Conservation (phyloP, 2,329 filamentous ascomycete genomes). For the Aureobasidium sp. region DNA sequence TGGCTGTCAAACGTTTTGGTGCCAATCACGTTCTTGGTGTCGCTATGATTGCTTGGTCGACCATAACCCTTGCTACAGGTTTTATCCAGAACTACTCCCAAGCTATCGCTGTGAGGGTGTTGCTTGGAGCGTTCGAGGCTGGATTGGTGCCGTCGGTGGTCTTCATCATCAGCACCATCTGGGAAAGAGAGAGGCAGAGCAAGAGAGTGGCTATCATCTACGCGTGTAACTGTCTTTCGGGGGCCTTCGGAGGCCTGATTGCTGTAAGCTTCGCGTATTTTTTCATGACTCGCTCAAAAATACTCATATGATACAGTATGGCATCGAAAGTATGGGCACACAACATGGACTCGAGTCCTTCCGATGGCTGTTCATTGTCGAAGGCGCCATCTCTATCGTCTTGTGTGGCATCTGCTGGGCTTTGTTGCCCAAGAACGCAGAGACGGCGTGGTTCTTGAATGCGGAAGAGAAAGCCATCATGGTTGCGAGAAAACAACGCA, state of each 20-base stretch:
- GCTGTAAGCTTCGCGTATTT: conserved; percentile 7
- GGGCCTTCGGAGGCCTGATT: conserved; percentile 26
- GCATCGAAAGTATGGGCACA: conserved; percentile 26
- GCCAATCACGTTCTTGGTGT: conserved; percentile 21
- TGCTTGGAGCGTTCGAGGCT: conserved; percentile 26
- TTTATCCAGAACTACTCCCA: conserved; percentile 28
- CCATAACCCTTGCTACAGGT: conserved; percentile 25
- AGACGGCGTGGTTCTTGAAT: conserved; percentile 26
- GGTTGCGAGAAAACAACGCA: conserved; percentile 25
- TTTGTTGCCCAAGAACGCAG: conserved; percentile 22
- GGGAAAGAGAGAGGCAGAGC: conserved; percentile 21
- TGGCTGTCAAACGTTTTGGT: conserved; percentile 23
- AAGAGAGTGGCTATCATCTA: conserved; percentile 28
- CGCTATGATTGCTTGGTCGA: conserved; percentile 23
- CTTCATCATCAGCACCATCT: conserved; percentile 28
- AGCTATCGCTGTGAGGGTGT: conserved; percentile 25
- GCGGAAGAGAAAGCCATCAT: conserved; percentile 21
- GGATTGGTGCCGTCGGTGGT: conserved; percentile 25
- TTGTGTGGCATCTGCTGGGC: conserved; percentile 19
- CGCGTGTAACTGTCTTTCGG: conserved; percentile 21
- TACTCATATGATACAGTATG: conserved; percentile 11
- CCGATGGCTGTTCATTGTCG: conserved; percentile 21
- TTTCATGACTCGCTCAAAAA: background rate
- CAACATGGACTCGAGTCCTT: conserved; percentile 21
- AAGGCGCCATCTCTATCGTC: conserved; percentile 14